These are phyloP conservation scores for Chloranthus sessilifolius DNA, from an alignment of 164 flowering plant genomes.

Conservation along the genomic window DNA sequence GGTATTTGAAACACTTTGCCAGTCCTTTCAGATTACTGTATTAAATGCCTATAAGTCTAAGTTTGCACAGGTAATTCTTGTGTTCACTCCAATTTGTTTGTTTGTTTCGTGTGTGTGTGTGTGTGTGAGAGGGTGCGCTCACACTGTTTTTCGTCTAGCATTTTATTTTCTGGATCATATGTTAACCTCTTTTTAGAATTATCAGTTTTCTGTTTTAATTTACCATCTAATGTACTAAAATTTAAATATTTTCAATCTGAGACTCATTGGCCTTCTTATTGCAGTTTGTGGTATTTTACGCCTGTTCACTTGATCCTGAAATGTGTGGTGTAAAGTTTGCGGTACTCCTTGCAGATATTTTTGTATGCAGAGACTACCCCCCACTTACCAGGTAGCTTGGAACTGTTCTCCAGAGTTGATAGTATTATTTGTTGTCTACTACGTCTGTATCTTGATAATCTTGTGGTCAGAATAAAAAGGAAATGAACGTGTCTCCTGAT, in stretches of 20 bases:
- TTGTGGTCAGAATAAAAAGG: no score
- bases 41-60: slow-evolving; percentile 77
- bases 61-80: slow-evolving; percentile 71
- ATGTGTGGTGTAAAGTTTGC: slow-evolving; percentile 67
- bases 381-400: slow-evolving; percentile 40
- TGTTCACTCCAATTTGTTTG: neutral
- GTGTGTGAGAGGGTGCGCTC: no score
- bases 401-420: no score
- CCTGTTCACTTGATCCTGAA: slow-evolving; percentile 88
- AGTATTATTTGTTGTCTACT: no score
- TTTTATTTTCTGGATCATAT: neutral
- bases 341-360: slow-evolving; percentile 45
- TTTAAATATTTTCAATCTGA: neutral
- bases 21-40: slow-evolving; percentile 60
- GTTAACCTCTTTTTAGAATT: neutral
- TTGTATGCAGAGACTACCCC: slow-evolving; percentile 27
- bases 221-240: neutral
- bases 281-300: slow-evolving; percentile 94
- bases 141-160: no score
- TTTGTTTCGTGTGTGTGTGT: no score
- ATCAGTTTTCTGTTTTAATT: neutral
- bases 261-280: slow-evolving; percentile 11
- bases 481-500: no score
- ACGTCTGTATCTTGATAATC: no score
- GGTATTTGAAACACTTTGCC: slow-evolving; percentile 77